Percentiles rank a stretch among this genome's conserved stretches.
Evolutionary conservation across 23 red algal species (phyloP).

Genomic region (Porphyridium purpureum): DNA sequence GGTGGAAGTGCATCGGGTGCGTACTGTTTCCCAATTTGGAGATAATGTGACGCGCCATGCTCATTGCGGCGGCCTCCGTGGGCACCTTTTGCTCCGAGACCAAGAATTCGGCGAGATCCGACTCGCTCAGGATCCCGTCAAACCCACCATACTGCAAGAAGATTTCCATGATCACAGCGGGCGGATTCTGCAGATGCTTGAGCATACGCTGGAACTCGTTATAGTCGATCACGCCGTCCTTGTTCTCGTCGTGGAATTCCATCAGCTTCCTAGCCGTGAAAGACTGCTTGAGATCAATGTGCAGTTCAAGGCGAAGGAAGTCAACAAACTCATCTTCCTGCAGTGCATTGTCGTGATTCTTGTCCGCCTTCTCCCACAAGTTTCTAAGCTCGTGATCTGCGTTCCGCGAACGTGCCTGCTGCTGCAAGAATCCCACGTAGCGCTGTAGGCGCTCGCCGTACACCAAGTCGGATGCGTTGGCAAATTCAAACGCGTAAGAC

Average conservation of each 20-base stretch:
- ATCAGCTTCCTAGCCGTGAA: no score
- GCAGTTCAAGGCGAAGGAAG: no score
- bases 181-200: neutral
- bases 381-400: no score
- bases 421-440: no score
- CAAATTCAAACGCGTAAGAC: no score
- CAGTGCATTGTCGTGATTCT: neutral
- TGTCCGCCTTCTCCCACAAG: slow-evolving; percentile 3
- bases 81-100: neutral
- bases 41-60: neutral
- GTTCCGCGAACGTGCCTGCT: no score
- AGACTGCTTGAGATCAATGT: no score
- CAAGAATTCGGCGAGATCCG: neutral
- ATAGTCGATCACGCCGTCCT: no score
- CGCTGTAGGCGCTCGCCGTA: no score
- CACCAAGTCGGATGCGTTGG: no score
- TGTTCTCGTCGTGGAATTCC: no score
- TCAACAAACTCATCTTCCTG: neutral
- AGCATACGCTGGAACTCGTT: neutral
- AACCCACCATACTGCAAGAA: neutral
- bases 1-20: no score
- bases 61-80: neutral
- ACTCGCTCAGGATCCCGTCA: neutral
- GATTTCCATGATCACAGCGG: neutral
- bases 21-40: neutral